Evolutionary conservation across 164 flowering plant genomes (phyloP), one percentile per base, ranked within the genome.

Genomic region (Berberis vulgaris): DNA sequence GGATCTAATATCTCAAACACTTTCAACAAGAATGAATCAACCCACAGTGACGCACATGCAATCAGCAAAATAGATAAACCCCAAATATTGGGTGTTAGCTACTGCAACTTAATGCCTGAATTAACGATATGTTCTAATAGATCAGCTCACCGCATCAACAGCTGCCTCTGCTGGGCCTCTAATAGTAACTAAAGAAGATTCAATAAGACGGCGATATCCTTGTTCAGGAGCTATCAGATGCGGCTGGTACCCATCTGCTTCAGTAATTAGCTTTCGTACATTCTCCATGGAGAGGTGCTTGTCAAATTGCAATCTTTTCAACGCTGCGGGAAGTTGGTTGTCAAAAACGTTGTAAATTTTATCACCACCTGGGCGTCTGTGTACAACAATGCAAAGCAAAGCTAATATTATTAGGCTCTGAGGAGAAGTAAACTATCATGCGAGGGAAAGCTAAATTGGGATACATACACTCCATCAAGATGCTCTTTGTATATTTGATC

Each of bases 91-190:
- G 26, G 26, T 26, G 26, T 26, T 26, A 26, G 26, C 26, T 26
- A 26, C 5, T 46, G 49, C 49, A 5, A 46, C 8, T 3, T 26
- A 52, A 7, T 6, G n/a, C n/a, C 4, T 10, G n/a, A 26, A 52
- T 52, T 26, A 52, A 52, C 4, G 13, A 10, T 52, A 52, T 52
- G 2, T 52, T 5, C 57, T n/a, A 57, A 60, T 7, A 40, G 56
- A 56, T 60, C 61, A 11, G 45, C 82, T 63, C 84, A 91, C 97
- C 83, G 96, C 86, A 75, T 91, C 96, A 71, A 91, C 94, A 67
- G 90, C 74, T 57, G 94, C 88, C 81, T 91, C 97, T 65, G 97
- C 90, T 65, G 97, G 97, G 69, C 96, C 97, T 79, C 88, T 83
- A 47, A 89, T 83, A 13, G 87, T 78, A 64, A 86, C 66, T 61